These are phyloP conservation scores for Lophiostoma macrostomum DNA, from an alignment of 495 filamentous ascomycete genomes.

Conservation along the genomic window DNA sequence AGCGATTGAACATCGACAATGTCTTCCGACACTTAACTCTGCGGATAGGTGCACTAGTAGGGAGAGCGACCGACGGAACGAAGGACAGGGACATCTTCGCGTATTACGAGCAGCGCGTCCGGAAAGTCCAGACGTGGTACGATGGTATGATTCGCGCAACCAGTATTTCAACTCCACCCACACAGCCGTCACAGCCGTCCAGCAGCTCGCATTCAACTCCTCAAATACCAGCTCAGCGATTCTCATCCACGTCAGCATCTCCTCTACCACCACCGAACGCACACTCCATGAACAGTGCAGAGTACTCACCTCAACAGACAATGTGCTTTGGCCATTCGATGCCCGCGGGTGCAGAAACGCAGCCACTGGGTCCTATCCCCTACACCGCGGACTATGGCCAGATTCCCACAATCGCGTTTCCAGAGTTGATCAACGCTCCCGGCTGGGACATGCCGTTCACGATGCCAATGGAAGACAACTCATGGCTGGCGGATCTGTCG, in stretches of 20 bases:
- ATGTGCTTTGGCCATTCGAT: neutral
- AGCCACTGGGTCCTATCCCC: neutral
- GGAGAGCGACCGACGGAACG: slow-evolving; percentile 7
- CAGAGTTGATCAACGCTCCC: slow-evolving; percentile 20
- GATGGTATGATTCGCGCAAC: slow-evolving; percentile 20
- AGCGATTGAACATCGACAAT: slow-evolving; percentile 21
- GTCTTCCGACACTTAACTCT: slow-evolving; percentile 18
- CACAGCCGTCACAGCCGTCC: neutral
- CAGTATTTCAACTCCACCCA: slow-evolving; percentile 6
- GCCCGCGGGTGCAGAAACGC: slow-evolving; percentile 2
- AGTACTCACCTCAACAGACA: neutral
- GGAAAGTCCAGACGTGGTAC: slow-evolving; percentile 28
- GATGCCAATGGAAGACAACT: slow-evolving; percentile 17
- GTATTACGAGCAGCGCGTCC: slow-evolving; percentile 20
- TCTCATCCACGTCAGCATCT: neutral
- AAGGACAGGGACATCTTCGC: slow-evolving; percentile 23
- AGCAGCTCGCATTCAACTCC: too few species aligned
- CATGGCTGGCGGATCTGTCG: slow-evolving; percentile 2
- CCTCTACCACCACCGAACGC: neutral
- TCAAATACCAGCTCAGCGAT: neutral
- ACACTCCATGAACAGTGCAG: neutral
- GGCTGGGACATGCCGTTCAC: slow-evolving; percentile 21
- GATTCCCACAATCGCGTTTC: slow-evolving; percentile 9
- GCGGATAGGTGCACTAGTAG: slow-evolving; percentile 22
- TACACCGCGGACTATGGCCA: neutral